These are phyloP conservation scores for Penicillium sp. DNA, from an alignment of 2,329 filamentous ascomycete genomes.

Conservation along the genomic window DNA sequence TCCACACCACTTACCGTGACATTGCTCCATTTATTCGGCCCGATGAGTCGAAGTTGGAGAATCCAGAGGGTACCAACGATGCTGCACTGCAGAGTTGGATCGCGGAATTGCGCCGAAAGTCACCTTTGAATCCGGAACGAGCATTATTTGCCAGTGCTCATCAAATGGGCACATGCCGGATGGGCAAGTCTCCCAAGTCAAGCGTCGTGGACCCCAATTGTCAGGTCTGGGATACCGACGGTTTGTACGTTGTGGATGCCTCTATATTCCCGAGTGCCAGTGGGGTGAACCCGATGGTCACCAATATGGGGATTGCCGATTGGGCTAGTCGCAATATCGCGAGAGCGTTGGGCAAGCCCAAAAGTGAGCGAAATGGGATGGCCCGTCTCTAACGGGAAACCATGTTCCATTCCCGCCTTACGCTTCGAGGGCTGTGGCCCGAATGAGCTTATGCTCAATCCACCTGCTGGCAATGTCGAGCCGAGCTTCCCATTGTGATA, in stretches of 20 bases:
- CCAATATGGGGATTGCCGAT: constrained; percentile 51
- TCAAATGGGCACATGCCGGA: constrained; percentile 53
- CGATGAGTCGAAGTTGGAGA: constrained; percentile 20
- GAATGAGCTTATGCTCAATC: not conserved
- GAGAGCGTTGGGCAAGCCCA: constrained; percentile 25
- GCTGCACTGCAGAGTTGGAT: constrained; percentile 56
- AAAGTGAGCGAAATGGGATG: constrained; percentile 13
- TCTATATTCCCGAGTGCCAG: constrained; percentile 52
- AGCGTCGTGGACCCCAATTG: constrained; percentile 47
- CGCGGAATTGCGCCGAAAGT: constrained; percentile 44
- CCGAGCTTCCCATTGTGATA: not conserved
- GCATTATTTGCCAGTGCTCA: constrained; percentile 47
- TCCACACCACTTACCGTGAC: constrained; percentile 63
- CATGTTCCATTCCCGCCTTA: not conserved
- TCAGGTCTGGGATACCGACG: constrained; percentile 48
- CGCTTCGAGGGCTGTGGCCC: not conserved
- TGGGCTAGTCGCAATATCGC: constrained; percentile 44
- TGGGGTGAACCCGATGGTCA: constrained; percentile 54
- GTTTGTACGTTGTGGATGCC: constrained; percentile 50
- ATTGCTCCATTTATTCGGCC: constrained; percentile 62
- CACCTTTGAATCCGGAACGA: constrained; percentile 48
- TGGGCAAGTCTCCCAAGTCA: constrained; percentile 42
- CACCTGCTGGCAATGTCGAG: not conserved
- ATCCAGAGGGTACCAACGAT: constrained; percentile 52
- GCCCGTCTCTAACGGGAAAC: constrained; percentile 23